Conservation (phyloP, 1,139 yeast species). For the Zygoascus meyerae region DNA sequence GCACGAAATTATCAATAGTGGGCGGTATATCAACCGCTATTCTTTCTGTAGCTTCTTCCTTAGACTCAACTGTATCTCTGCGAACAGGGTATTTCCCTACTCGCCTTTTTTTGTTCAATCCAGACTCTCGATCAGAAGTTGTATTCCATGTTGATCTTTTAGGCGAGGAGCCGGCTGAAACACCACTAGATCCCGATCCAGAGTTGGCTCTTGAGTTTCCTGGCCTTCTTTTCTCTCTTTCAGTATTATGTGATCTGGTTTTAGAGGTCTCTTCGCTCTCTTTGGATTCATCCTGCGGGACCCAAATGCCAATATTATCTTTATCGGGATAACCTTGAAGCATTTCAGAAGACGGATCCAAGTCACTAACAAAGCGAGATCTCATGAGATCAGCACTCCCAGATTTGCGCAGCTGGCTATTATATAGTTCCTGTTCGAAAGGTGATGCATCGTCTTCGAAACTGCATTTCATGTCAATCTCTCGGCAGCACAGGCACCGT, state of each 20-base stretch:
- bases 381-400: slow-evolving; percentile 8
- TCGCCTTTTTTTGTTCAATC: not conserved
- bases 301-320: slow-evolving; percentile 21
- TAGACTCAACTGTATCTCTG: not conserved
- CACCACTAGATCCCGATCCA: slow-evolving; percentile 1
- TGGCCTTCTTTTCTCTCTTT: not conserved
- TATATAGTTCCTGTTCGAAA: slow-evolving; percentile 2
- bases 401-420: slow-evolving; percentile 2
- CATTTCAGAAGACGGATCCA: slow-evolving; percentile 21
- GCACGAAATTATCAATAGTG: slow-evolving; percentile 15
- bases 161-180: not conserved
- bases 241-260: not conserved
- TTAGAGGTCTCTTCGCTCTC: not conserved
- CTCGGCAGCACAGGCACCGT: slow-evolving; percentile 17
- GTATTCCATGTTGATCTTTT: not conserved
- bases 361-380: slow-evolving; percentile 16
- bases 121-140: not conserved
- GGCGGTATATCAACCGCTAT: slow-evolving; percentile 15
- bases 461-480: slow-evolving; percentile 16
- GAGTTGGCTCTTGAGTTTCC: not conserved
- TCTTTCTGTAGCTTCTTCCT: not conserved
- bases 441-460: slow-evolving; percentile 7
- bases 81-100: not conserved
- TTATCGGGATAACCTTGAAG: slow-evolving; percentile 17
- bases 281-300: slow-evolving; percentile 10